Percentiles rank a stretch among this genome's conserved stretches.
Conservation (phyloP, 345 rosid species). For the Pugionium dolabratum region DNA sequence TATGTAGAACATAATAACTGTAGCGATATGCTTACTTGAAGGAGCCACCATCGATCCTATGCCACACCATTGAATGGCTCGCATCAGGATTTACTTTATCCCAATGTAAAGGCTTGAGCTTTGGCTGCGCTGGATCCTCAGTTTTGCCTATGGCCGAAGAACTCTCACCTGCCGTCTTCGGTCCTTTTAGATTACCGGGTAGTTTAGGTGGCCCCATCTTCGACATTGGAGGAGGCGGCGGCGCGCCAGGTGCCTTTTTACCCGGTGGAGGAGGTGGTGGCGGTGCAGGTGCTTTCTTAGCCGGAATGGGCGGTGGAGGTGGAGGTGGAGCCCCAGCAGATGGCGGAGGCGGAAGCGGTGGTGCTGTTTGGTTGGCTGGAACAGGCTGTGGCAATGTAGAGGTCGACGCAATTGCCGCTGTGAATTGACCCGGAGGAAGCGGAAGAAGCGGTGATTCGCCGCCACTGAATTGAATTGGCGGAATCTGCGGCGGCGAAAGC, state of each 20-base stretch:
- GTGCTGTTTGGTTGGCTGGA: constrained; percentile 17
- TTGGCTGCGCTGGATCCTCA: constrained; percentile 44
- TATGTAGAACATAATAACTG: constrained; percentile 6
- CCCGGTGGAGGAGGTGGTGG: constrained; percentile 46
- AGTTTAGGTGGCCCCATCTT: constrained; percentile 43
- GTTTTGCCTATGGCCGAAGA: constrained; percentile 35
- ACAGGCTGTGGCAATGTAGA: constrained; percentile 3
- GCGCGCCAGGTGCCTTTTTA: constrained; percentile 42
- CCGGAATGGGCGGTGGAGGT: constrained; percentile 43
- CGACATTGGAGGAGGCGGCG: constrained; percentile 41
- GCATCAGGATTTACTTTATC: constrained; percentile 65
- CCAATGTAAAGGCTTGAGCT: constrained; percentile 90
- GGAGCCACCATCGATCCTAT: constrained; percentile 69
- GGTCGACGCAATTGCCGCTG: constrained; percentile 3
- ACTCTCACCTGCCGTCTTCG: constrained; percentile 28
- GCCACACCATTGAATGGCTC: constrained; percentile 87
- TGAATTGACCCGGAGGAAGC: constrained; percentile 39
- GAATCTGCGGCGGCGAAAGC: constrained; percentile 4
- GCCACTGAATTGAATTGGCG: background rate
- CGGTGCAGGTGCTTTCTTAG: constrained; percentile 41
- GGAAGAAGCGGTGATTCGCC: constrained; percentile 33
- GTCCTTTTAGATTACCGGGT: constrained; percentile 48
- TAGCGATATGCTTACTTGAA: constrained; percentile 54
- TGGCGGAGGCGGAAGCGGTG: constrained; percentile 1
- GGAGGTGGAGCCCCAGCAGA: constrained; percentile 36